Evolutionary conservation across 345 rosid species (phyloP), one percentile per base, ranked within the genome.

Genomic region (Bruguiera sexangula): DNA sequence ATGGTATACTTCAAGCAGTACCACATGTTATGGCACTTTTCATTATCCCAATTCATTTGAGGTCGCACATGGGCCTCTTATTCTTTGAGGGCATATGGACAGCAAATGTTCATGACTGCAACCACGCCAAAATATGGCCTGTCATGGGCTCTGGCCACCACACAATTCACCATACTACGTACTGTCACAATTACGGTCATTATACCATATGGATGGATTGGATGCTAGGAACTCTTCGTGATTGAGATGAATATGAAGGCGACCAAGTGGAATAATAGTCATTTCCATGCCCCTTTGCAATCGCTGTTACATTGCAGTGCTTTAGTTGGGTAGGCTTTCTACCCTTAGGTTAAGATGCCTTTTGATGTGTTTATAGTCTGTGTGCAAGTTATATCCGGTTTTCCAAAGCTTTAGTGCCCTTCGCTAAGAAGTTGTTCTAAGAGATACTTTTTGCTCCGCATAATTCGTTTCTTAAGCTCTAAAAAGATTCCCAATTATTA

Each of bases 151-250:
- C 99, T 54, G 99, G 97, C 32, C 87, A 89, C 85, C 99, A 95
- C 79, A 95, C 99, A 13, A 87, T 95, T 78, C 99, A 95, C 71
- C 99, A 95, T 76, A 92, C 93, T 2, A 91, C 96, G 2, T 91
- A 94, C 76, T 89, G 91, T 20, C 98, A 94, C 63, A 94, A 94
- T 73, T 95, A 95, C 73, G 99, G 99, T 11, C 99, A 95, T 66
- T 95, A 88, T 54, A 95, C 99, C 10, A 83, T 95, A 66, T 90
- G 96, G 96, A 92, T 95, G 99, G 99, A 95, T 77, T 92, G 97
- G 97, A 84, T 95, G 96, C 86, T 85, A 6, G 97, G 96, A 34
- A 89, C 99, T 30, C 96, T 95, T 57, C 84, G 74, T 1, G 89
- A 89, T 30, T 97, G 97, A 27, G 52, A 60, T 30, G 91, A 86